Evolutionary conservation across 805 yeast species (phyloP), one percentile per base, ranked within the genome.

Genomic region (Hanseniaspora clermontiae): DNA sequence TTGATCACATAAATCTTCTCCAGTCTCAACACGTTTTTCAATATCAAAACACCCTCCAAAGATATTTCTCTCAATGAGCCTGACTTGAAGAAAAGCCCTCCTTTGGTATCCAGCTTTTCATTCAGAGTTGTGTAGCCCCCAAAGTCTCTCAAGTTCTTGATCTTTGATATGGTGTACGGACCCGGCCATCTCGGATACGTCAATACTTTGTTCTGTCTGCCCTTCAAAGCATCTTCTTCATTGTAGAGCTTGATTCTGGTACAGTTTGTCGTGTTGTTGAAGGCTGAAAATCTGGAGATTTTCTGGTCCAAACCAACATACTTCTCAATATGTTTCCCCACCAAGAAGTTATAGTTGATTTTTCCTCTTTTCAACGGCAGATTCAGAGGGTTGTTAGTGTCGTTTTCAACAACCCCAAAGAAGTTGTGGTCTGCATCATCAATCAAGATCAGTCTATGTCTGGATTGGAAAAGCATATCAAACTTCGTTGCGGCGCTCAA

Each of bases 381-480:
- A 20, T 65, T 57, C 17, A 32, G 2, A 4, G 73, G 64, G 12
- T 64, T 74, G 20, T 68, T 70, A 17, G 68, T 62, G 48, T 76
- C 71, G 10, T 62, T 69, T 15, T 43, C 38, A 2, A 67, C 63
- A 0, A 64, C 60, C 0, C 93, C 91, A 64, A 77, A 84, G 64
- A 77, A 89, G 63, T 85, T 87, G 68, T 90, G 97, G 65, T 87
- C 90, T 0, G 95, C 96, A 47, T 72, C 73, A 0, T 78, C 77
- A 11, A 90, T 70, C 8, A 87, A 66, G 39, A 73, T 72, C 55
- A 88, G 70, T 3, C 74, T 71, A 61, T 84, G 83, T 20, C 89
- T 78, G 11, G 29, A 20, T 2, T 74, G 75, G 50, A 89, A 76
- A 10, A 70, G 61, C 61, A 83, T 80, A 8, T 84, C 79, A 69